A percentile compares a stretch with the other conserved stretches of the same genome.
phyloP scores from a whole-genome alignment of 1,139 yeast genomes.

The Pichia sp. region DNA sequence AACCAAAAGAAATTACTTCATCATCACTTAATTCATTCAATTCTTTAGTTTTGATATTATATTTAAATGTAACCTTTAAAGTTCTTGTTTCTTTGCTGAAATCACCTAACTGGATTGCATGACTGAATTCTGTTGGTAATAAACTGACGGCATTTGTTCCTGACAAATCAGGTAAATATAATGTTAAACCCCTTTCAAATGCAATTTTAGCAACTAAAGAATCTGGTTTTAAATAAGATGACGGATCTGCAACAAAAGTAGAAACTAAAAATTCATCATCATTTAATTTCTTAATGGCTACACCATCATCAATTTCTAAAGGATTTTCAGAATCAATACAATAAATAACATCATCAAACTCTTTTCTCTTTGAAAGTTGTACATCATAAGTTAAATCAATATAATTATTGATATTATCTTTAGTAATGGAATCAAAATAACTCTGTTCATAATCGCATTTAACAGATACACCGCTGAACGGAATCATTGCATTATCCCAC shows the following conservation, averaged over 20 bases:
- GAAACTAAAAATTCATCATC: constrained; percentile 41
- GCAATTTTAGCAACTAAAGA: constrained; percentile 56
- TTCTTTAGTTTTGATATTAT: constrained; percentile 30
- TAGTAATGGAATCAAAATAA: constrained; percentile 31
- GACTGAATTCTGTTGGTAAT: constrained; percentile 59
- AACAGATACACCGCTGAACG: constrained; percentile 34
- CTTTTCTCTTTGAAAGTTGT: constrained; percentile 16
- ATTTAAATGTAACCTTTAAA: constrained; percentile 39
- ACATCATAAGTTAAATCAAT: constrained; percentile 34
- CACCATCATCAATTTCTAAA: constrained; percentile 91
- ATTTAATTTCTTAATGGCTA: constrained; percentile 47
- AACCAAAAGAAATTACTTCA: constrained; percentile 34
- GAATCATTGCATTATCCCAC: constrained; percentile 39
- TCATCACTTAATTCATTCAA: constrained; percentile 28
- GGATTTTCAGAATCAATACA: constrained; percentile 83
- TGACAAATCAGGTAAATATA: constrained; percentile 61
- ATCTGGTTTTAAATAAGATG: constrained; percentile 48
- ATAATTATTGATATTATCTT: constrained; percentile 15
- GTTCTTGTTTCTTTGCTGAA: constrained; percentile 40
- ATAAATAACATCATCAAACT: constrained; percentile 51
- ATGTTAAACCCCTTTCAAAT: constrained; percentile 55
- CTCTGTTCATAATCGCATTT: constrained; percentile 39
- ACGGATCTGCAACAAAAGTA: constrained; percentile 86
- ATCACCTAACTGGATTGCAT: constrained; percentile 54
- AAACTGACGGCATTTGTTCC: constrained; percentile 46